Conservation (phyloP, 441 rosid species). For the Adansonia madagascariensis region DNA sequence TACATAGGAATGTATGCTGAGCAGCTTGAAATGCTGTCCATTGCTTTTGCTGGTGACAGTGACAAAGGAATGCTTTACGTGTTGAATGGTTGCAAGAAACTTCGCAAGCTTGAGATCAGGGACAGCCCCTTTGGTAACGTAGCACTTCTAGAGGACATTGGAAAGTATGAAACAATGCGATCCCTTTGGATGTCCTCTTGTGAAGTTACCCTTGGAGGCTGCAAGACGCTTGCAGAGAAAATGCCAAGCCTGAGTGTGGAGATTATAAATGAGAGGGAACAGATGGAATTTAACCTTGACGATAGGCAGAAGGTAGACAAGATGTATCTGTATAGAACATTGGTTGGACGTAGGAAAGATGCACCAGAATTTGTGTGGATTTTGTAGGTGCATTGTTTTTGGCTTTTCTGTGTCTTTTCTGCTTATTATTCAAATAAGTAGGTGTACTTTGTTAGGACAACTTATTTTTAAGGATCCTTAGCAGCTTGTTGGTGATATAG, state of each 20-base stretch:
- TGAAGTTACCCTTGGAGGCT: slow-evolving; percentile 78
- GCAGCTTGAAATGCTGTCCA: slow-evolving; percentile 90
- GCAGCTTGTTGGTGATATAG: slow-evolving; percentile 35
- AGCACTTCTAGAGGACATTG: slow-evolving; percentile 82
- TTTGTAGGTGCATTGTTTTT: slow-evolving; percentile 43
- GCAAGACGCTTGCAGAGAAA: slow-evolving; percentile 68
- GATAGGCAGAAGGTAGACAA: slow-evolving; percentile 65
- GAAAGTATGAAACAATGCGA: slow-evolving; percentile 97
- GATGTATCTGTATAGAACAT: slow-evolving; percentile 81
- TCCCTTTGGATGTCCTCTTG: slow-evolving; percentile 99
- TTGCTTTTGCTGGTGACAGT: slow-evolving; percentile 86
- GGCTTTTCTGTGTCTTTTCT: slow-evolving; percentile 5
- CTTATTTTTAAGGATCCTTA: slow-evolving; percentile 39
- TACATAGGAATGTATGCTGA: slow-evolving; percentile 81
- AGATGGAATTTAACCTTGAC: slow-evolving; percentile 40
- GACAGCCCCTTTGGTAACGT: slow-evolving; percentile 83
- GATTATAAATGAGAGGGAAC: slow-evolving; percentile 64
- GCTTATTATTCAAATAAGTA: slow-evolving; percentile 10
- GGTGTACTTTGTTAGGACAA: slow-evolving; percentile 39
- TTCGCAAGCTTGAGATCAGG: slow-evolving; percentile 82
- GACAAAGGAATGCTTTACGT: slow-evolving; percentile 84
- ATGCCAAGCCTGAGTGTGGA: slow-evolving; percentile 84
- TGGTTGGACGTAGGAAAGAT: slow-evolving; percentile 75
- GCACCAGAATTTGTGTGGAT: slow-evolving; percentile 75
- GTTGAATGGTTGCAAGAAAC: slow-evolving; percentile 81